These are phyloP conservation scores for Pleurotus ostreatus DNA, from an alignment of 768 basidiomycete species.

Conservation along the genomic window DNA sequence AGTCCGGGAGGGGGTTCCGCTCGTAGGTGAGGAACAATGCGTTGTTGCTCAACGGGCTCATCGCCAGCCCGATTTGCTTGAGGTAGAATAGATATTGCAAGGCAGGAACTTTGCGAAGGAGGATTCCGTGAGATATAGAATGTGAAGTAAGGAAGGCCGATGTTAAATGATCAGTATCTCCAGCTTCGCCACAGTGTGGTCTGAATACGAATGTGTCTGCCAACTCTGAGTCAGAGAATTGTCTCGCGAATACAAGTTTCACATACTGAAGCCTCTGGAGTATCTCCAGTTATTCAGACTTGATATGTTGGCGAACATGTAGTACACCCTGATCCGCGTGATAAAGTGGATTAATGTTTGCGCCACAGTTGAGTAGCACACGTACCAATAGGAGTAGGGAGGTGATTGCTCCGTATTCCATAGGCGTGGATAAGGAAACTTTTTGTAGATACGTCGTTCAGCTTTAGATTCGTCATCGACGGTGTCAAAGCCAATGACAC, in stretches of 20 bases:
- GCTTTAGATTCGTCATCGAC: slow-evolving; percentile 97
- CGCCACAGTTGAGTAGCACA: neutral
- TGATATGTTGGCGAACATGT: slow-evolving; percentile 96
- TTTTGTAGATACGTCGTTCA: slow-evolving; percentile 87
- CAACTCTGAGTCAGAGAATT: slow-evolving; percentile 7
- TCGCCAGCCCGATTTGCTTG: slow-evolving; percentile 96
- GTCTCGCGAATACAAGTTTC: neutral
- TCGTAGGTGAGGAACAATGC: slow-evolving; percentile 96
- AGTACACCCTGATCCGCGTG: slow-evolving; percentile 70
- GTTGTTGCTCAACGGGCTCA: slow-evolving; percentile 98
- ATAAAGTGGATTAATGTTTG: neutral
- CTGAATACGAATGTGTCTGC: slow-evolving; percentile 94
- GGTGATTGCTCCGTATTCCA: slow-evolving; percentile 92
- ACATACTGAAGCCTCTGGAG: slow-evolving; percentile 85
- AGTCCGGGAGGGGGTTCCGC: slow-evolving; percentile 94
- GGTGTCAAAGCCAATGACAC: slow-evolving; percentile 96
- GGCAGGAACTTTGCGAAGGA: slow-evolving; percentile 95
- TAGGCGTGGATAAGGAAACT: slow-evolving; percentile 86
- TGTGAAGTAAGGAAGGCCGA: slow-evolving; percentile 96
- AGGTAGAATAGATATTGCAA: slow-evolving; percentile 97
- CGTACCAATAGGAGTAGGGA: slow-evolving; percentile 91
- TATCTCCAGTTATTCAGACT: slow-evolving; percentile 93
- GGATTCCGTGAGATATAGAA: slow-evolving; percentile 98
- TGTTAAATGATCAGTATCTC: slow-evolving; percentile 95
- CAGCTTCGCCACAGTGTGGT: slow-evolving; percentile 96